Base-by-base conservation (phyloP, 1,284 basidiomycete species). In the Singerocomus rubriflavus region DNA sequence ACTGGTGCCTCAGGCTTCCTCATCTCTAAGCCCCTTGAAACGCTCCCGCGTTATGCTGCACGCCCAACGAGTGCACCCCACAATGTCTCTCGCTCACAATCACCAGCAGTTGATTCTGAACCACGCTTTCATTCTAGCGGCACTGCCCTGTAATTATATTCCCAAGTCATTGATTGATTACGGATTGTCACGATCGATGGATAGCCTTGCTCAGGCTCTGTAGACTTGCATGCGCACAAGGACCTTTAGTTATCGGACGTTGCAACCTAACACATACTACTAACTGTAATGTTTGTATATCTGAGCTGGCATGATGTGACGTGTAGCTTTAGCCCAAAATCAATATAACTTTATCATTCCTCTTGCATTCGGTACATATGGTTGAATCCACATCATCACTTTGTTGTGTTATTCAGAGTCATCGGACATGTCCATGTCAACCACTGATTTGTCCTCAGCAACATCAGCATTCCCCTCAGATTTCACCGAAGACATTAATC, bases 11-110 rank as follows among this genome's bases (percentile, higher is more conserved):
- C 44, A 71, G 70, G 75, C 10, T 81, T 76, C 69, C 59, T 82
- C 38, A 73, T 84, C 57, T 74, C 76, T 43, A 78, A 76, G 56
- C 81, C 82, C 16, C 64, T 80, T 6, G 81, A 84, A 63, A 61
- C 74, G 2, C 69, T 83, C 27, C 82, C 81, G 36, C 76, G 77
- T 32, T 81, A 82, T 58, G 75, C 73, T 12, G 54, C 69, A 56
- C 68, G 57, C 41, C 67, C 67, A 16, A 64, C 64, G 27, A 69
- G 67, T n/a, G 31, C 50, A 36, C 62, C 46, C 12, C 50, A 57
- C 34, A 5, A 10, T n/a, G 16, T 33, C 25, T 60, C 65, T 14
- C 67, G 56, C 16, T 43, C 66, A 6, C 55, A 52, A 29, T 62
- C 67, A 27, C 55, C 55, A n/a, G 43, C 43, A 5, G 57, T 51